Evolutionary conservation across 2,329 filamentous ascomycete species (phyloP), one percentile per base, ranked within the genome.

Genomic region (Didymella lethalis): DNA sequence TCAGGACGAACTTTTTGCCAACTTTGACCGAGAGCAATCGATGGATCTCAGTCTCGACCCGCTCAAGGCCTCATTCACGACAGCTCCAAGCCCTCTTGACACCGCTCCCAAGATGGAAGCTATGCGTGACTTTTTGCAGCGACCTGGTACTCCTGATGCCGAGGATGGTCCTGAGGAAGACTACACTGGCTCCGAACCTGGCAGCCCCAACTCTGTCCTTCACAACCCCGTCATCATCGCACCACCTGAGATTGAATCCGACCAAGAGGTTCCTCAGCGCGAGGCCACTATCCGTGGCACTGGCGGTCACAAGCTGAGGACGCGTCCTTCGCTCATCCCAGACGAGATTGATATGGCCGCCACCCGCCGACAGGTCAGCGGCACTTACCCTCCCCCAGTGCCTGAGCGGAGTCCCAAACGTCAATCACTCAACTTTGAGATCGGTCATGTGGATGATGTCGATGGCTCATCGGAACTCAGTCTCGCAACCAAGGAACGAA

Each of bases 201-300:
- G 87, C 32, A 96, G 92, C 7, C 93, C 94, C 14, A 91, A 93
- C 48, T 98, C 94, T 7, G 93, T 98, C 23, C 94, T 97, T 64
- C 90, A 91, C 62, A 91, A 93, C 70, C 87, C 88, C 2, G 76
- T 91, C 4, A 61, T 70, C 28, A 64, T 72, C 41, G 69, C 72
- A n/a, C 66, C 70, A 18, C 68, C 74, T 64, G 77, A 66, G 7
- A 74, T 80, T 2, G 75, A 78, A 16, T 83, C 86, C 45, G 86
- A 87, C 0, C 87, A 88, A 2, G 83, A 83, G 34, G 87, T 98
- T 57, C 93, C 94, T 1, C 93, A 96, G 68, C 86, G 88, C 46
- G 81, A 92, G 47, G 92, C 94, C 4, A 97, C 94, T 0, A 93
- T 98, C 79, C 95, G 94, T 76, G 90, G 93, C 8, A 88, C 90